These are phyloP conservation scores for Aspergillus puulaauensis DNA, from an alignment of 2,329 filamentous ascomycete genomes.

Conservation along the genomic window DNA sequence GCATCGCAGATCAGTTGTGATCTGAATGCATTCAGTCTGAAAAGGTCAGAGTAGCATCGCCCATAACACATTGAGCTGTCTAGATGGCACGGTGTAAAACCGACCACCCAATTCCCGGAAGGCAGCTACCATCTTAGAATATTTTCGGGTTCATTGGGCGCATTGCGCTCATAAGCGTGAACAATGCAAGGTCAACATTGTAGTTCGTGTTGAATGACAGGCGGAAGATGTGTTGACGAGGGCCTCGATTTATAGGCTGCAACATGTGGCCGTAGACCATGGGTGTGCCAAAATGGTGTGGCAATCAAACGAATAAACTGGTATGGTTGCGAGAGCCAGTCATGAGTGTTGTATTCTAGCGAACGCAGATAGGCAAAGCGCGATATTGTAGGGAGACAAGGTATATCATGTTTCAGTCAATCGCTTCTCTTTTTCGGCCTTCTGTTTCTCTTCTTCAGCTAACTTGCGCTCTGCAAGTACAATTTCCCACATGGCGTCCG, in stretches of 20 bases:
- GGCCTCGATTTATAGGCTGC: neutral
- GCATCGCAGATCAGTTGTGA: neutral
- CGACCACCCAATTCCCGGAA: neutral
- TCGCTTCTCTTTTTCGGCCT: neutral
- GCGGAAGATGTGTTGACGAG: neutral
- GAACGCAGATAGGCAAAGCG: neutral
- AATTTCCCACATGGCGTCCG: constrained; percentile 39
- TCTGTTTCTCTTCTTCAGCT: constrained; percentile 27
- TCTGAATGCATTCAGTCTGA: neutral
- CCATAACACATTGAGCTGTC: neutral
- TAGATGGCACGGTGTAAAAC: neutral
- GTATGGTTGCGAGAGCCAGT: neutral
- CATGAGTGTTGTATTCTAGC: neutral
- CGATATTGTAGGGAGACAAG: neutral
- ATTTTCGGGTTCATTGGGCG: neutral
- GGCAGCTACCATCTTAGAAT: neutral
- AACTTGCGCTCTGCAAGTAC: constrained; percentile 40
- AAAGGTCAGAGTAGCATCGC: neutral
- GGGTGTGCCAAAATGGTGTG: neutral
- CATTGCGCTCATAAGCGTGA: neutral
- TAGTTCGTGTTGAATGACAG: neutral
- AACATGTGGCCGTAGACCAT: neutral
- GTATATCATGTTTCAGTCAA: neutral
- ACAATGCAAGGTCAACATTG: neutral
- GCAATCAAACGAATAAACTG: neutral